Evolutionary conservation across 2,329 filamentous ascomycete species (phyloP), one percentile per base, ranked within the genome.

Genomic region (Cytospora mali): DNA sequence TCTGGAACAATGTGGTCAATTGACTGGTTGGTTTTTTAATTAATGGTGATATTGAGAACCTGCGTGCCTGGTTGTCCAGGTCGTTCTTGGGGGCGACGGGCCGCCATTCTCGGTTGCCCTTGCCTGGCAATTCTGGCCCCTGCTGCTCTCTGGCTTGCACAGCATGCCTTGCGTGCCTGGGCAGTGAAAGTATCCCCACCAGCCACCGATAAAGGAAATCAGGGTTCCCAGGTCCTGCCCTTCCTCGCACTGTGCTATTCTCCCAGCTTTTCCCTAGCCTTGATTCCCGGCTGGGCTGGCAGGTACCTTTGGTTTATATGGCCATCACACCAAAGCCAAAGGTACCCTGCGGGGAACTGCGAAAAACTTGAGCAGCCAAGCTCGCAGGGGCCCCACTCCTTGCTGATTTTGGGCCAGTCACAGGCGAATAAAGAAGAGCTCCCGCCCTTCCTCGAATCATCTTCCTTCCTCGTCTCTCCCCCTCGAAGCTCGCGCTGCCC

Each of bases 381-480:
- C 57, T 52, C 33, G 57, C 33, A 59, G 49, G 57, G 21, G 25
- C 62, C 56, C 52, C 57, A 60, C 62, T 25, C 21, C 21, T 31
- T 52, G 57, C 62, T 64, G 62, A 56, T 61, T 64, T 56, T 46
- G 62, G 28, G 48, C 62, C 62, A 61, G 53, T 64, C 57, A 64
- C 62, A 64, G 46, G 31, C 53, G 57, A 56, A 64, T 64, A 64
- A 64, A 64, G 62, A 61, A 63, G 58, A 50, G 57, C 54, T 59
- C 62, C 62, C 57, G 57, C 62, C 62, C 62, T 64, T 64, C 57
- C 62, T 64, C 62, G 62, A 64, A 64, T 64, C 62, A 64, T 61
- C 62, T 64, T 64, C 50, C 57, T 56, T 18, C 54, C 50, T 35
- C 51, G 51, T 31, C 29, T 27, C 21, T 52, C 48, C 29, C 48